Percentiles rank a stretch among this genome's conserved stretches.
These are phyloP conservation scores for Umbelopsis sp. DNA, from an alignment of 192 early-diverging fungal genomes.

Conservation along the genomic window DNA sequence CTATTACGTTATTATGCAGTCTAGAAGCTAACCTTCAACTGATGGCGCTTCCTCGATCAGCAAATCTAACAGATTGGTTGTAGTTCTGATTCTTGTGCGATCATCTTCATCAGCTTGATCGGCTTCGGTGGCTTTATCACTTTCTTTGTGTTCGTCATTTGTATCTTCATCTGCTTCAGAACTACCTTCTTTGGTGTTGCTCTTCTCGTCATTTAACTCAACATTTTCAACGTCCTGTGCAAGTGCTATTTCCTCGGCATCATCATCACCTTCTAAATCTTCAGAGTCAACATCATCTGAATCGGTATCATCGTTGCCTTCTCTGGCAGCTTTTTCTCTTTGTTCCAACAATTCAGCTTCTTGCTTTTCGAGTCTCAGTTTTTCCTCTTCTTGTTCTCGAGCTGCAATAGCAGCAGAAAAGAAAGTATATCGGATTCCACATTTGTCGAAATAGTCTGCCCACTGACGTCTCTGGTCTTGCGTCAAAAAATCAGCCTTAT, in stretches of 20 bases:
- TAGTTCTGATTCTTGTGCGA: conserved; percentile 53
- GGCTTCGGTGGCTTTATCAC: conserved; percentile 44
- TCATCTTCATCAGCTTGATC: conserved; percentile 48
- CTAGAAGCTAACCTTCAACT: conserved; percentile 40
- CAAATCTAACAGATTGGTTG: conserved; percentile 54
- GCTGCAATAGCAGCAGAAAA: conserved; percentile 92
- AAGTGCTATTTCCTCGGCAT: conserved; percentile 22
- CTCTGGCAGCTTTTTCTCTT: conserved; percentile 6
- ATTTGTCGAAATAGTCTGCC: conserved; percentile 87
- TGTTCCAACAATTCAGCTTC: conserved; percentile 39
- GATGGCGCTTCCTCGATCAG: conserved; percentile 50
- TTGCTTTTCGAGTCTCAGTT: conserved; percentile 47
- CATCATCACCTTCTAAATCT: conserved; percentile 30
- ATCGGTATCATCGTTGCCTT: conserved; percentile 37
- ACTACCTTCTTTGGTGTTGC: conserved; percentile 28
- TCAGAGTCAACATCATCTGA: conserved; percentile 36
- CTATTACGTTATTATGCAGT: background rate
- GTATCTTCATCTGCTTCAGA: conserved; percentile 34
- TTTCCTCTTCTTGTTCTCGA: conserved; percentile 75
- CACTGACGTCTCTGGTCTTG: conserved; percentile 77
- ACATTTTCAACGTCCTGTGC: background rate
- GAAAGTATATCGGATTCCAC: conserved; percentile 87
- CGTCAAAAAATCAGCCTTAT: conserved; percentile 98
- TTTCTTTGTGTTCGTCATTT: conserved; percentile 31
- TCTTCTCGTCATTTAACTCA: conserved; percentile 27